phyloP scores from a whole-genome alignment of 345 rosid species.

The Sapria himalayana region DNA sequence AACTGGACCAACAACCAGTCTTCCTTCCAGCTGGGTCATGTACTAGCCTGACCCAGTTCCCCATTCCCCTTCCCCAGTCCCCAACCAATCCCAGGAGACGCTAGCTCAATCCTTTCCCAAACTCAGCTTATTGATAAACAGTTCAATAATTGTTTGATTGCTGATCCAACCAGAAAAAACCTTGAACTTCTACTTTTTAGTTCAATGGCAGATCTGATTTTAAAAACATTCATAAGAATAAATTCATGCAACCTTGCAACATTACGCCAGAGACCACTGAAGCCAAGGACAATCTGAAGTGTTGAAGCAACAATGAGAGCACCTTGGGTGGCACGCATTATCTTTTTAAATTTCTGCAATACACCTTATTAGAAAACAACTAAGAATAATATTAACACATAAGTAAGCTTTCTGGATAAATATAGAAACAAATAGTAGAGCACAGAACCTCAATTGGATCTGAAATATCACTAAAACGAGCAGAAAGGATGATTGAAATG shows the following conservation, averaged over 20 bases:
- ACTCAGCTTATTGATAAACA: too few relatives aligned
- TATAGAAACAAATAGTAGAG: not conserved
- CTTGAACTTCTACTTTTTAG: too few relatives aligned
- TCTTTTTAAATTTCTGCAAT: conserved; percentile 52
- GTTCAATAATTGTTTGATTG: too few relatives aligned
- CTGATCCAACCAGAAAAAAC: too few relatives aligned
- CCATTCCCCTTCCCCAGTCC: too few relatives aligned
- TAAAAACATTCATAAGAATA: too few relatives aligned
- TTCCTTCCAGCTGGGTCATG: too few relatives aligned
- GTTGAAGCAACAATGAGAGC: conserved; percentile 80
- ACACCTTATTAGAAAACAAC: not conserved
- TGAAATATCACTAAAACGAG: conserved; percentile 38
- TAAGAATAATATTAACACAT: not conserved
- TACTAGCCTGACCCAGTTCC: too few relatives aligned
- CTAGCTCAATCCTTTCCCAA: too few relatives aligned
- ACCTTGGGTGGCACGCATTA: conserved; percentile 90
- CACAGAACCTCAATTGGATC: conserved; percentile 52
- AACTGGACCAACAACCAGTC: too few relatives aligned
- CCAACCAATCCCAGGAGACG: too few relatives aligned
- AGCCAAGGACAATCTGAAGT: conserved; percentile 91
- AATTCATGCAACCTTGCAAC: conserved; percentile 72
- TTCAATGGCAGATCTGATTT: too few relatives aligned
- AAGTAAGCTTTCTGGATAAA: conserved; percentile 5
- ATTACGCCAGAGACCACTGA: conserved; percentile 97
- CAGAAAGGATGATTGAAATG: conserved; percentile 79